Base-by-base conservation (phyloP, 306 rosid genomes). In the Albizia julibrissin region DNA sequence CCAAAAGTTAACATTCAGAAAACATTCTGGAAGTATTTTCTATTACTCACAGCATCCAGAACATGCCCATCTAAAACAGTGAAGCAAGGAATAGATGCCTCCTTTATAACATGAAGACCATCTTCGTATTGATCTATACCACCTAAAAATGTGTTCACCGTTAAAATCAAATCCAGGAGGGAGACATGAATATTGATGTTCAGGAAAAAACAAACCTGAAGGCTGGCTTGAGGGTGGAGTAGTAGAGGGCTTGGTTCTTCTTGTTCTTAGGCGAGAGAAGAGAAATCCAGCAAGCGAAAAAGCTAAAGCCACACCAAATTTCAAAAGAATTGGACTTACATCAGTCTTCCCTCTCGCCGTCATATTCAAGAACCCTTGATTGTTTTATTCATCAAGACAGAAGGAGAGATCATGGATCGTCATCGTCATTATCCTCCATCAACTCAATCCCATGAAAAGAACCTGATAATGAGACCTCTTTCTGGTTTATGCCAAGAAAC, bases 201-300 rank as follows among this genome's bases (percentile, higher is more conserved):
- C 39, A 42, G 40, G 65, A 6, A 91, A 87, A 50, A 74, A 77
- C 81, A 89, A 71, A 93, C 97, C 92, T 83, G 88, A 84, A 77
- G 90, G 84, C 47, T 69, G 26, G 1, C 73, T 80, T 1, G 61
- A 74, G n/a, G 93, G 87, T 71, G 86, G 86, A 44, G 83, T 50
- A 65, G 56, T 39, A 59, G 90, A 82, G 47, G 85, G 85, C 56
- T 83, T 88, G 81, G 76, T 80, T 80, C 86, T 89, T 88, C 77
- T 88, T 75, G 62, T 59, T 92, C 83, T 89, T 59, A 80, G 18
- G 76, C 87, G 92, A 80, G 91, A 84, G 80, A 59, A 92, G 66
- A 93, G 74, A 82, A 92, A 85, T 71, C 97, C 93, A 75, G 96
- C 99, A 52, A 93, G 88, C 19, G 97, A 89, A 70, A 95, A 71